Percentiles rank a stretch among this genome's conserved stretches.
phyloP scores from a whole-genome alignment of 441 rosid species.

The Populus tomentosa region DNA sequence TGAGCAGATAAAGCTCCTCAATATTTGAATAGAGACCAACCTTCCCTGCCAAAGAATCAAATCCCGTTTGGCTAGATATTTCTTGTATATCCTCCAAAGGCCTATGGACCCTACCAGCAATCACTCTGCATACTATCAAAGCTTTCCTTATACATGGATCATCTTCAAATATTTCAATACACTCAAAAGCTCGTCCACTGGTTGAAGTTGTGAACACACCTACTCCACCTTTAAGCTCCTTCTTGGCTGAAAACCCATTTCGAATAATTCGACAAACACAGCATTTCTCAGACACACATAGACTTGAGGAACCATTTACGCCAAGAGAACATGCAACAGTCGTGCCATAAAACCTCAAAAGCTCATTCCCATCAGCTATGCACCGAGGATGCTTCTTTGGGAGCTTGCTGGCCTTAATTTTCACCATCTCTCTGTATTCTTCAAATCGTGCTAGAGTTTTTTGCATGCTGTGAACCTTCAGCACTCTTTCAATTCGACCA shows the following conservation, averaged over 20 bases:
- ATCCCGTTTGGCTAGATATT: constrained; percentile 71
- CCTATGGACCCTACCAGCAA: constrained; percentile 94
- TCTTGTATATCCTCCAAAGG: constrained; percentile 84
- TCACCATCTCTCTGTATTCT: constrained; percentile 83
- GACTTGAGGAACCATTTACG: constrained; percentile 69
- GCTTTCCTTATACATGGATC: constrained; percentile 63
- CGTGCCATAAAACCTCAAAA: constrained; percentile 82
- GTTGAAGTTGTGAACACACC: constrained; percentile 95
- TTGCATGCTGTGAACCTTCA: constrained; percentile 95
- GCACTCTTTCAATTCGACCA: constrained; percentile 81
- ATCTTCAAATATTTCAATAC: constrained; percentile 39
- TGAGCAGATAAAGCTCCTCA: constrained; percentile 91
- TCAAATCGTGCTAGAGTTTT: constrained; percentile 84
- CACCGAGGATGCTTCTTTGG: constrained; percentile 93
- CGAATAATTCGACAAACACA: constrained; percentile 70
- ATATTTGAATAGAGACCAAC: constrained; percentile 87
- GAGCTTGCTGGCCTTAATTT: constrained; percentile 82
- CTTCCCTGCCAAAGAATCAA: constrained; percentile 94
- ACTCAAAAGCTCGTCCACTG: constrained; percentile 85
- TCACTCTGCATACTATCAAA: constrained; percentile 86
- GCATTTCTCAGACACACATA: constrained; percentile 73
- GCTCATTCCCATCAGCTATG: constrained; percentile 93
- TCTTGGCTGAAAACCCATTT: constrained; percentile 76
- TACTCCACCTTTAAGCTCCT: constrained; percentile 68
- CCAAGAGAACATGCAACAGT: constrained; percentile 81